Conservation (phyloP, 129 eudicot genomes). For the Erigeron canadensis region DNA sequence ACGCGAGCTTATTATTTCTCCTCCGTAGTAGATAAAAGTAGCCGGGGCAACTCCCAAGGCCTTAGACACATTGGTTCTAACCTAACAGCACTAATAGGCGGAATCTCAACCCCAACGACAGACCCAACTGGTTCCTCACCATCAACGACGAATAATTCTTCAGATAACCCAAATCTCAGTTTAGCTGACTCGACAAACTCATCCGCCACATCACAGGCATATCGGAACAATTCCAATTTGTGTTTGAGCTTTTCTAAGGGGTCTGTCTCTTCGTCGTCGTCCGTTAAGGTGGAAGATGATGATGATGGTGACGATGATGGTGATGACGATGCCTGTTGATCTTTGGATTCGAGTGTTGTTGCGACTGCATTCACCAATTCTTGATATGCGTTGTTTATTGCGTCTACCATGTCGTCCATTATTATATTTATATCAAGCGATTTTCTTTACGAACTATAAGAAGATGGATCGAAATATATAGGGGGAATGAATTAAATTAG, state of each 20-base stretch:
- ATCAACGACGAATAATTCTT: conserved; percentile 84
- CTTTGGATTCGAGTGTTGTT: conserved; percentile 62
- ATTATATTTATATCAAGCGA: too few species aligned
- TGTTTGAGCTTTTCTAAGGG: conserved; percentile 83
- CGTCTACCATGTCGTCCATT: conserved; percentile 83
- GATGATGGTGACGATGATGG: too few species aligned
- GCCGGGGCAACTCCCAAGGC: conserved; percentile 80
- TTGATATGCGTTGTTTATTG: conserved; percentile 67
- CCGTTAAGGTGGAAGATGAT: conserved; percentile 62
- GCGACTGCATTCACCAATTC: conserved; percentile 68
- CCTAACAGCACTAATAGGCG: conserved; percentile 88
- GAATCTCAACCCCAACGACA: conserved; percentile 43
- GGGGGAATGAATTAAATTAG: too few species aligned
- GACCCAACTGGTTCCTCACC: conserved; percentile 90
- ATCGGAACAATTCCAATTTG: conserved; percentile 78
- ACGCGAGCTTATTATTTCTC: too few species aligned
- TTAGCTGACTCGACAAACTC: conserved; percentile 89
- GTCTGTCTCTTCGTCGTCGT: too few species aligned
- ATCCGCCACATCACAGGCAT: conserved; percentile 92
- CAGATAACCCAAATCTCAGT: conserved; percentile 88
- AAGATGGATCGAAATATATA: too few species aligned
- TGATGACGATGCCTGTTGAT: too few species aligned
- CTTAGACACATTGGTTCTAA: conserved; percentile 97
- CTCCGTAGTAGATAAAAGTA: too few species aligned
- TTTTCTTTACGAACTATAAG: too few species aligned